Base-by-base conservation (phyloP, 2,329 filamentous ascomycete genomes). In the Akanthomyces lecanii region DNA sequence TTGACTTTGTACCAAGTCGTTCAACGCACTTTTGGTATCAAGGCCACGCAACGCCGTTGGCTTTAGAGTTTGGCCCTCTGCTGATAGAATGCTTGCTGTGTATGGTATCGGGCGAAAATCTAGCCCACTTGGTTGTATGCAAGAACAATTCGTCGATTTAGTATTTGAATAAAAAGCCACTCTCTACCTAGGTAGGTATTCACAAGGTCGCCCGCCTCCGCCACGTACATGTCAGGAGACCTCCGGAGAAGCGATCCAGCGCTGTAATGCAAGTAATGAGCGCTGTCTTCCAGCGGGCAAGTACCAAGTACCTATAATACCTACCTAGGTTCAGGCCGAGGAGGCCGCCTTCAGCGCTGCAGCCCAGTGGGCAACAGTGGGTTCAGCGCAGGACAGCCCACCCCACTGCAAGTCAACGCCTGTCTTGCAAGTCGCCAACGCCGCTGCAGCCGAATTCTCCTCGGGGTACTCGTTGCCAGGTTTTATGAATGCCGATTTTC, bases 351-450 rank as follows among this genome's bases (percentile, higher is more conserved):
- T 16, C 12, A 18, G 40, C 14, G 44, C n/a, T 21, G 44, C 44
- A 23, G 44, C 44, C 44, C 44, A 47, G 44, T 47, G 44, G 28
- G 18, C 25, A n/a, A 48, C 45, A 48, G 45, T 48, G 45, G 45
- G 45, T 51, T 21, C 25, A 6, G n/a, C 12, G 23, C 18, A 28
- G 5, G 10, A 4, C 4, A 3, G 25, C 48, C 48, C 48, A 23
- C 48, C 48, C 48, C 48, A 51, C 48, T 51, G 48, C 23, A 8
- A 51, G 30, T 51, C 48, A 51, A 51, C 48, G 48, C 48, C 48
- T 14, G 23, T 10, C 48, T 51, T 51, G 28, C 28, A 30, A 30
- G 28, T 30, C 28, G 28, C 28, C 48, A 12, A 4, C 23, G 48
- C 28, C 48, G 48, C 48, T 51, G 12, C 48, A 47, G 44, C 44